Base-by-base conservation (phyloP, 805 yeast genomes). In the Saturnispora saitoi region DNA sequence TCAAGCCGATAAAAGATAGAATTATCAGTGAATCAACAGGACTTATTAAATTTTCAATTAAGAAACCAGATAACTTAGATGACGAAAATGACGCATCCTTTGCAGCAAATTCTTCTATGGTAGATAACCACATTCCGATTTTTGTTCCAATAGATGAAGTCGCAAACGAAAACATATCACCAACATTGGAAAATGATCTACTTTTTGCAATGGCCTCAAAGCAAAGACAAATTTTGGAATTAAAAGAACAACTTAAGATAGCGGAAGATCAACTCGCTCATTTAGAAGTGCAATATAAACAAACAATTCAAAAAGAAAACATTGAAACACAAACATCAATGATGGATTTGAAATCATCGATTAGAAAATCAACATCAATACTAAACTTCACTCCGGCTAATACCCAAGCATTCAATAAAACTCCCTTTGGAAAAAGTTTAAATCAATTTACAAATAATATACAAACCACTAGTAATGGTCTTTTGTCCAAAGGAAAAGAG, bases 1-100 rank as follows among this genome's bases (percentile, higher is more conserved):
- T 19, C 15, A 4, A 42, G 37, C 15, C 28, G 43, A 5, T 24
- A 31, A 12, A 31, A 43, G 10, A 67, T 59, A 36, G 80, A 50
- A 58, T 75, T 11, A 63, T 73, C 12, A 74, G 80, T 54, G 76
- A 72, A 51, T 64, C 73, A 6, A 76, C 81, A 0, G 81, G 82
- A 0, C 57, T 76, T 32, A 74, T 67, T 15, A 75, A 73, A 52
- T 72, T 75, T 54, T 62, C 73, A 0, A 48, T 71, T 22, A 47
- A 53, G 24, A 59, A 56, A 24, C 42, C 52, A 3, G 30, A 51
- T 0, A 53, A 39, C 1, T 26, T 40, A 4, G 10, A 12, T 2
- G 42, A 45, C 9, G 28, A 44, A 8, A 15, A 12, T 4, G 41
- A 26, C 7, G 43, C 36, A 40, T 9, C 20, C 29, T 17, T n/a